Evolutionary conservation across 164 flowering plant species (phyloP), one percentile per base, ranked within the genome.

Genomic region (Nymphaea colorata): DNA sequence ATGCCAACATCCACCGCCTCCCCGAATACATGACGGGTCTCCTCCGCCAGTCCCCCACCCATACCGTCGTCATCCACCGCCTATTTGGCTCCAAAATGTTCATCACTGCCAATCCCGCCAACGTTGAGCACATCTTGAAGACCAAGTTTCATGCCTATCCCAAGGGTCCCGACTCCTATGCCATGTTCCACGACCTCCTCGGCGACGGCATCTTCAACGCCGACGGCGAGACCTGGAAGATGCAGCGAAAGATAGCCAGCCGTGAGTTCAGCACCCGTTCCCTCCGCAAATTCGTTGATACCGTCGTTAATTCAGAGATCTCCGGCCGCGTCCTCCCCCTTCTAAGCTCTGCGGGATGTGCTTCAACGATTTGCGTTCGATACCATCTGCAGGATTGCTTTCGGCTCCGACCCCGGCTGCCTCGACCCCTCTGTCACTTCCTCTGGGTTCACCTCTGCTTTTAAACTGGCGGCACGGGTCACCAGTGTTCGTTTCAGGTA

Each of bases 131-230:
- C 74, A 73, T 83, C 42, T 84, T 85, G 76, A 82, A 78, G 74
- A 72, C 83, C 76, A 74, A 76, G 62, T 85, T 85, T 69, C 76
- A 77, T 2, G 83, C 83, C 77, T 83, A 79, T 76, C 84, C 82
- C 0, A 85, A 85, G 71, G 89, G 87, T 43, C 25, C 70, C 0
- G 71, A 78, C 0, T 75, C 80, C 75, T 62, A 68, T 15, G 18
- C 71, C n/a, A 51, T 75, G 3, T 72, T 84, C 17, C 59, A 70
- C 43, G 90, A 84, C 45, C 80, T 84, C 45, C 81, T 84, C 16
- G 90, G 90, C 68, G 66, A 45, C 0, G 90, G 90, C 2, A 84
- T 86, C 72, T 84, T 86, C 71, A 83, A 79, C 74, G 72, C 83
- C 41, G 86, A 86, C 41, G 87, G 77, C 4, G 79, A 80, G 0